Evolutionary conservation across 306 rosid genomes (phyloP).

Genomic region (Malus sieversii): DNA sequence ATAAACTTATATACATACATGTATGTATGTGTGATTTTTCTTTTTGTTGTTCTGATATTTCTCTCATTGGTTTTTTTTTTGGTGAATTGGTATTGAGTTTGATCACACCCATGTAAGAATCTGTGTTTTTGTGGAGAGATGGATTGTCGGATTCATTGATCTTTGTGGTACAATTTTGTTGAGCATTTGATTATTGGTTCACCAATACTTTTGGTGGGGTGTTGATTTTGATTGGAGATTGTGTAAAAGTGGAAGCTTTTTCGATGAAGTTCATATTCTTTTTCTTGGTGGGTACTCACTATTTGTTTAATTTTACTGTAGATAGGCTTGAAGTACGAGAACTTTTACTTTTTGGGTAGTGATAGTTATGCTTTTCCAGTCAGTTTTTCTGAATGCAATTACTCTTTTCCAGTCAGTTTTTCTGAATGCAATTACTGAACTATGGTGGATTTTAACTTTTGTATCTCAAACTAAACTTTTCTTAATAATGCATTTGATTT

Average conservation of each 20-base stretch:
- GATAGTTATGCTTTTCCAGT: background rate
- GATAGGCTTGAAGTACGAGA: background rate
- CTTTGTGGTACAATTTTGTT: background rate
- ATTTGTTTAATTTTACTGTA: background rate
- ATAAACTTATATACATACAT: too few relatives aligned
- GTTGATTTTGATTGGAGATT: conserved; percentile 3
- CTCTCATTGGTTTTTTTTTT: background rate
- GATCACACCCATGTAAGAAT: conserved; percentile 3
- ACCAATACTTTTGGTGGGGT: too few relatives aligned
- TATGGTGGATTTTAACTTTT: background rate
- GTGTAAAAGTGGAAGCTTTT: background rate
- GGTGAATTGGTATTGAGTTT: conserved; percentile 2
- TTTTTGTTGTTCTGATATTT: background rate
- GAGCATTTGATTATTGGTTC: background rate
- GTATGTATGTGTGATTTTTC: background rate
- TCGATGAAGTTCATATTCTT: background rate
- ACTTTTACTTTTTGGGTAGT: background rate
- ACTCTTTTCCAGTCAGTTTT: background rate
- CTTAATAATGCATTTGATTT: conserved; percentile 4
- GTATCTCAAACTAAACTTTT: conserved; percentile 9
- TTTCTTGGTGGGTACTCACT: background rate
- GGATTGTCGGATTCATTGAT: conserved; percentile 4
- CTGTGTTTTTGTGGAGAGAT: background rate
- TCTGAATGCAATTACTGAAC: conserved; percentile 1
- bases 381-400: background rate